A percentile compares a stretch with the other conserved stretches of the same genome.
Evolutionary conservation across 257 asterid species (phyloP).

Genomic region (Petunia secreta): DNA sequence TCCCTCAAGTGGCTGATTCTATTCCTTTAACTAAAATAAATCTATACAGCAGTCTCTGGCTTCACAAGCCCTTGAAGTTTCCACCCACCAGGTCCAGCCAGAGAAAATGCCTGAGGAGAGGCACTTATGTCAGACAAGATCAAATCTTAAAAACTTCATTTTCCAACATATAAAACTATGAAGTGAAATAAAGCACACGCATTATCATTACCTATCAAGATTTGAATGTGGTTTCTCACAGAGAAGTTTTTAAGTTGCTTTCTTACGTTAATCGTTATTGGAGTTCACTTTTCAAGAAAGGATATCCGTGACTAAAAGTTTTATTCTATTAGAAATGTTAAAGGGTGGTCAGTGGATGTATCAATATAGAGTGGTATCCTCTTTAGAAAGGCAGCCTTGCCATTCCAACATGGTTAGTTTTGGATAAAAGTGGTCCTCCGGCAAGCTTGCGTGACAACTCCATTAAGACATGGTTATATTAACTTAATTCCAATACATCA

Average conservation of each 20-base stretch:
- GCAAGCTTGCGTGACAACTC: too few relatives aligned
- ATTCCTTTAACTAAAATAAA: not conserved
- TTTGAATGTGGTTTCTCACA: not conserved
- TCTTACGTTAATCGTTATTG: not conserved
- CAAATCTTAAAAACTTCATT: conserved; percentile 28
- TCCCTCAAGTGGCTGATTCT: not conserved
- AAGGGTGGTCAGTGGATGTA: too few relatives aligned
- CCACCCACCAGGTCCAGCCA: conserved; percentile 97
- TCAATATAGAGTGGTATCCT: too few relatives aligned
- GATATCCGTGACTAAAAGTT: too few relatives aligned
- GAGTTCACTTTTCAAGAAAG: not conserved
- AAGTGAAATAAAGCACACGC: not conserved
- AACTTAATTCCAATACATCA: too few relatives aligned
- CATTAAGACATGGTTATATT: too few relatives aligned
- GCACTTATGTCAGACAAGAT: conserved; percentile 24
- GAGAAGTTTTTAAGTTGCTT: conserved; percentile 1
- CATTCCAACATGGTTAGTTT: too few relatives aligned
- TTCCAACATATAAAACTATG: not conserved
- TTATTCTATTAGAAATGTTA: too few relatives aligned
- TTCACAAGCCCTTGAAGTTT: conserved; percentile 73
- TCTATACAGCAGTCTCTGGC: conserved; percentile 54
- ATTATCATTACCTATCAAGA: not conserved
- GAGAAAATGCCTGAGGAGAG: conserved; percentile 68
- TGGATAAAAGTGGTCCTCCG: too few relatives aligned
- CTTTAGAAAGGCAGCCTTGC: too few relatives aligned